A percentile compares a stretch with the other conserved stretches of the same genome.
These are phyloP conservation scores for Pleodorina starrii DNA, from an alignment of 139 green algal genomes.

Conservation along the genomic window DNA sequence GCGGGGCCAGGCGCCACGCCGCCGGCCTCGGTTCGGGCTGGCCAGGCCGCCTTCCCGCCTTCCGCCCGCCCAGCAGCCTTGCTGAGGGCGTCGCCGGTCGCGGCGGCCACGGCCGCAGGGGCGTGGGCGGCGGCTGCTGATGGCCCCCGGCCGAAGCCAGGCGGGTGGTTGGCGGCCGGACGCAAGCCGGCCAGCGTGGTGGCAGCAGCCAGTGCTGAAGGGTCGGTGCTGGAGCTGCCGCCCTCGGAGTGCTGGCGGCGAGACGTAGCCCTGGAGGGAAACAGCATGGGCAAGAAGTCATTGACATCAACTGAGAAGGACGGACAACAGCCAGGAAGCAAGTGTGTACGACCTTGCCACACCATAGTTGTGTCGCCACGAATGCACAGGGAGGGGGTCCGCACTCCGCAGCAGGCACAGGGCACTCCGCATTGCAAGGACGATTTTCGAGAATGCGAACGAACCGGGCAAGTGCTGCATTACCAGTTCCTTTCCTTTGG, in stretches of 20 bases:
- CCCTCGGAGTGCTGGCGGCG: not conserved
- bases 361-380: too few relatives aligned
- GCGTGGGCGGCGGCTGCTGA: not conserved
- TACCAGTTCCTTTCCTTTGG: too few relatives aligned
- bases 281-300: not conserved
- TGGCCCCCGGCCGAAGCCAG: not conserved
- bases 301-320: too few relatives aligned
- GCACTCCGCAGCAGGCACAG: too few relatives aligned
- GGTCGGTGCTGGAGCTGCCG: not conserved
- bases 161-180: not conserved
- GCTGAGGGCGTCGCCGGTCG: not conserved
- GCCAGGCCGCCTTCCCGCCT: not conserved
- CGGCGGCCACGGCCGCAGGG: not conserved
- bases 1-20: too few relatives aligned
- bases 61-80: not conserved
- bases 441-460: too few relatives aligned
- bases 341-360: too few relatives aligned
- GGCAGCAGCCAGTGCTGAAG: not conserved
- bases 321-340: too few relatives aligned
- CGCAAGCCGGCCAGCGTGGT: not conserved
- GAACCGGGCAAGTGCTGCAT: too few relatives aligned
- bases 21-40: not conserved
- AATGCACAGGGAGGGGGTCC: too few relatives aligned
- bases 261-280: not conserved
- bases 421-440: too few relatives aligned